Evolutionary conservation across 306 rosid species (phyloP).

Genomic region (Cucurbita ficifolia): DNA sequence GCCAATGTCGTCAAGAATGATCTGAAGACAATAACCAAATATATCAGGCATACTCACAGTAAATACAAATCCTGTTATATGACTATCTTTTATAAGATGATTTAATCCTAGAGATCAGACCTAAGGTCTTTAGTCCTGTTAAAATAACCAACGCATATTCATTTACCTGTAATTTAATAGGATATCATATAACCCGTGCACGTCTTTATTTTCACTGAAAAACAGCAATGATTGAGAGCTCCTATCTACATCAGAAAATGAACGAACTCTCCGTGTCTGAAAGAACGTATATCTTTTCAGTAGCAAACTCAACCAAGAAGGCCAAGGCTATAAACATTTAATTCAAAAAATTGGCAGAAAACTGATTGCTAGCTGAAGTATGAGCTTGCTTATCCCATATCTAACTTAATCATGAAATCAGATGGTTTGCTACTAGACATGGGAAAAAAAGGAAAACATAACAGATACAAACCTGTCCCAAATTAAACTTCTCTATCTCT

Average conservation of each 20-base stretch:
- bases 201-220: conserved; percentile 50
- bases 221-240: conserved; percentile 67
- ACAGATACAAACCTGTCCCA: conserved; percentile 65
- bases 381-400: not conserved
- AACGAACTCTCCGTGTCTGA: conserved; percentile 56
- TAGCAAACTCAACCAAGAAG: not conserved
- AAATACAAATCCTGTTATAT: not conserved
- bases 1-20: conserved; percentile 51
- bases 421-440: not conserved
- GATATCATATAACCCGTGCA: conserved; percentile 70
- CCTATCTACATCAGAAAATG: conserved; percentile 57
- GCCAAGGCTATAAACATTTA: not conserved
- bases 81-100: not conserved
- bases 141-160: not conserved
- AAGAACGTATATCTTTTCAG: conserved; percentile 1
- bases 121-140: not conserved
- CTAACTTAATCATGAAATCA: not conserved
- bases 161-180: conserved; percentile 74
- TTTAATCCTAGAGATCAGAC: not conserved
- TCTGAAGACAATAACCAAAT: conserved; percentile 23
- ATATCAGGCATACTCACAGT: not conserved
- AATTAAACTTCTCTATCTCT: conserved; percentile 78
- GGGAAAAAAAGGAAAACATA: not conserved
- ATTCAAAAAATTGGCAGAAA: not conserved
- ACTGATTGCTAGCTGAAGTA: not conserved